phyloP scores from a whole-genome alignment of 2,329 filamentous ascomycete genomes.

The Fusarium longipes region DNA sequence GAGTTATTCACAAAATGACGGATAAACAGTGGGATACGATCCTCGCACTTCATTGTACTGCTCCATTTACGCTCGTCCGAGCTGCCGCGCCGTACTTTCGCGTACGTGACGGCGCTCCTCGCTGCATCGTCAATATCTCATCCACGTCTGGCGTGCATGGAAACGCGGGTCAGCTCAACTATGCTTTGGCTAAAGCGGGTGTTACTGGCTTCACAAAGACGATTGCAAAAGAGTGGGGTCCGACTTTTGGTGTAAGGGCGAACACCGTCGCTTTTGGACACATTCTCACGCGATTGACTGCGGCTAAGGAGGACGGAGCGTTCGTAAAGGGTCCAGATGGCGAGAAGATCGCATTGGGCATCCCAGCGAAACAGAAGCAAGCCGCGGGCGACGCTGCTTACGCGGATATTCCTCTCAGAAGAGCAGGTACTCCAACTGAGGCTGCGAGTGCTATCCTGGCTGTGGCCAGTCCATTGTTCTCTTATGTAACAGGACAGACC shows the following conservation, averaged over 20 bases:
- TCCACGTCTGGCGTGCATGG: constrained; percentile 85
- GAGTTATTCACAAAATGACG: constrained; percentile 90
- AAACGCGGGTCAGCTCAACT: constrained; percentile 93
- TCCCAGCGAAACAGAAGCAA: constrained; percentile 70
- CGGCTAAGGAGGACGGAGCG: constrained; percentile 84
- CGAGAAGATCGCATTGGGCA: constrained; percentile 78
- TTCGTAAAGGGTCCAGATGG: constrained; percentile 82
- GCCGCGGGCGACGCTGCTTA: constrained; percentile 57
- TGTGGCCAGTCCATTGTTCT: constrained; percentile 83
- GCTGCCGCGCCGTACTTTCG: constrained; percentile 88
- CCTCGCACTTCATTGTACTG: constrained; percentile 83
- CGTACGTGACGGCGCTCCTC: constrained; percentile 81
- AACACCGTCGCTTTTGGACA: constrained; percentile 89
- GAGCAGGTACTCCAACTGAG: constrained; percentile 82
- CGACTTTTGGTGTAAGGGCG: constrained; percentile 80
- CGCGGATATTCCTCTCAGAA: constrained; percentile 80
- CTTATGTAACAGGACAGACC: constrained; percentile 88
- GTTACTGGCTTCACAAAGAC: constrained; percentile 87
- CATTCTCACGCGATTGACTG: constrained; percentile 83
- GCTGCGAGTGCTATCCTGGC: constrained; percentile 82
- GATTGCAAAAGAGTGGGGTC: constrained; percentile 93
- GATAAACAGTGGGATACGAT: constrained; percentile 95
- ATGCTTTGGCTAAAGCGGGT: constrained; percentile 85
- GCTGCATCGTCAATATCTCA: constrained; percentile 85
- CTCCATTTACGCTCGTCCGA: constrained; percentile 85